These are phyloP conservation scores for Scleroderma citrinum DNA, from an alignment of 768 basidiomycete genomes.

Conservation along the genomic window DNA sequence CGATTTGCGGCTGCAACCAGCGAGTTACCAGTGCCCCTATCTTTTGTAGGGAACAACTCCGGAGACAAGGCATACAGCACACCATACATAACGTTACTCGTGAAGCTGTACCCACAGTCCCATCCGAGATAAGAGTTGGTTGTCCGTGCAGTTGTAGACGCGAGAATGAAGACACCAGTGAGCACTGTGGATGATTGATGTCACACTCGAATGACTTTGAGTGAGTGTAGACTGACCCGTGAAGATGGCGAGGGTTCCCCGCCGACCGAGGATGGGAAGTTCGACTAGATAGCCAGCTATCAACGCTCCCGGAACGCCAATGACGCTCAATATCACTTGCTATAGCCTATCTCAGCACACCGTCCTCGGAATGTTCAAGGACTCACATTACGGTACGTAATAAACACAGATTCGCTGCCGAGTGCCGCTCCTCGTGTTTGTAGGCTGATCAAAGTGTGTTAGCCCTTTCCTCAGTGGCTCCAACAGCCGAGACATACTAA, in stretches of 20 bases:
- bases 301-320: constrained; percentile 52
- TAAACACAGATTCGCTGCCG: constrained; percentile 62
- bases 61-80: constrained; percentile 39
- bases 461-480: not conserved
- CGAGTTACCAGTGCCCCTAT: constrained; percentile 52
- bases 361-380: not conserved
- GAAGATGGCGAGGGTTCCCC: constrained; percentile 47
- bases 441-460: constrained; percentile 36
- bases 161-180: constrained; percentile 55
- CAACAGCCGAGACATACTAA: constrained; percentile 29
- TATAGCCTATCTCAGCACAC: constrained; percentile 15
- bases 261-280: constrained; percentile 43
- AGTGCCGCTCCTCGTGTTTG: constrained; percentile 59
- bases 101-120: constrained; percentile 56
- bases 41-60: constrained; percentile 49
- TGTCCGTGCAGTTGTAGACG: constrained; percentile 48
- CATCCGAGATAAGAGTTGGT: constrained; percentile 50
- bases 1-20: constrained; percentile 48
- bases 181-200: constrained; percentile 25
- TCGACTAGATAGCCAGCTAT: constrained; percentile 52
- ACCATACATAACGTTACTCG: constrained; percentile 53
- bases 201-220: not conserved
- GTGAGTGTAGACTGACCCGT: constrained; percentile 31
- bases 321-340: constrained; percentile 53
- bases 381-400: constrained; percentile 66